A percentile compares a stretch with the other conserved stretches of the same genome.
phyloP scores from a whole-genome alignment of 2,329 filamentous ascomycete species.

The Cladophialophora psammophila region DNA sequence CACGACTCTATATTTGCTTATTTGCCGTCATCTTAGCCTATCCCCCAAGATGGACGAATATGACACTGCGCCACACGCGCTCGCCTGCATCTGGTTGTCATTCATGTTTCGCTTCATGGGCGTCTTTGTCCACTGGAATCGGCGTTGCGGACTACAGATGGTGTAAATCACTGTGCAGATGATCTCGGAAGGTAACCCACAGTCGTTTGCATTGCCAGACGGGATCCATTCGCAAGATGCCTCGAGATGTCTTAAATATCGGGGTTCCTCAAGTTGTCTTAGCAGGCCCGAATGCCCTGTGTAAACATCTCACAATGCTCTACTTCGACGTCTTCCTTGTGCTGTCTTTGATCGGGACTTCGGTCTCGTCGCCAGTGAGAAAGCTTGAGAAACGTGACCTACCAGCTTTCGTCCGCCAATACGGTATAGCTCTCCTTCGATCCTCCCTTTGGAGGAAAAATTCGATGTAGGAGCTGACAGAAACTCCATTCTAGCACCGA shows the following conservation, averaged over 20 bases:
- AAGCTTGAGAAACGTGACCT: slow-evolving; percentile 29
- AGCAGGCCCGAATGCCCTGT: neutral
- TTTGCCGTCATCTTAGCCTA: slow-evolving; percentile 10
- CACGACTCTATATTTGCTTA: neutral
- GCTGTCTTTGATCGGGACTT: neutral
- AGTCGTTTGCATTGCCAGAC: neutral
- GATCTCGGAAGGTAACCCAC: slow-evolving; percentile 10
- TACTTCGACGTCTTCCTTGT: neutral
- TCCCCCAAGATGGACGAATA: slow-evolving; percentile 4
- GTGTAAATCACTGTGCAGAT: neutral
- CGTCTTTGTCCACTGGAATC: slow-evolving; percentile 7
- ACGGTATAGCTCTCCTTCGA: slow-evolving; percentile 17
- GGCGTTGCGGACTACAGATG: neutral
- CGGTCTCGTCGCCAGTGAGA: slow-evolving; percentile 3
- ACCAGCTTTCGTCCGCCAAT: slow-evolving; percentile 32
- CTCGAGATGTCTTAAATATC: neutral
- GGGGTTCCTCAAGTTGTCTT: neutral
- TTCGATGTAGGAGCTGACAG: neutral
- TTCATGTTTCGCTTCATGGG: neutral
- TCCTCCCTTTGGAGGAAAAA: neutral
- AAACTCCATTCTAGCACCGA: slow-evolving; percentile 50
- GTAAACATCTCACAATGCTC: neutral
- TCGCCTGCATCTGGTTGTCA: neutral
- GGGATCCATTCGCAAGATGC: neutral
- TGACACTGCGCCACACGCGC: slow-evolving; percentile 9